These are phyloP conservation scores for Suhomyces taliae DNA, from an alignment of 1,139 yeast species.

Conservation along the genomic window DNA sequence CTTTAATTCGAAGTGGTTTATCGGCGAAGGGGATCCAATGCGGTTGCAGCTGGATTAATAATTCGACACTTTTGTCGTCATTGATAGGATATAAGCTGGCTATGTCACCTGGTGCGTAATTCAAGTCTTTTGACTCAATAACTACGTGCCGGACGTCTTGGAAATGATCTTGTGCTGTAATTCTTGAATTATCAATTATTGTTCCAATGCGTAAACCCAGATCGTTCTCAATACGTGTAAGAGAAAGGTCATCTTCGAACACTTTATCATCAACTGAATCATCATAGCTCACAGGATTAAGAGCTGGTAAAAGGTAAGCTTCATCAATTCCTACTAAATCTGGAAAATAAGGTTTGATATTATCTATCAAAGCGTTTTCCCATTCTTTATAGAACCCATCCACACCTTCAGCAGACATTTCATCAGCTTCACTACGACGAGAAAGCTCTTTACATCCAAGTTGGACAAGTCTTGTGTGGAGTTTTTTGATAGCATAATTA, in stretches of 20 bases:
- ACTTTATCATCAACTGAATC: not conserved
- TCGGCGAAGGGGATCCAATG: constrained; percentile 74
- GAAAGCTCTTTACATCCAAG: constrained; percentile 77
- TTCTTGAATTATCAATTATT: constrained; percentile 50
- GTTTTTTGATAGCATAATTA: constrained; percentile 80
- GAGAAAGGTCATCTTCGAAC: not conserved
- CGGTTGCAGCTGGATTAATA: constrained; percentile 65
- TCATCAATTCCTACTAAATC: constrained; percentile 36
- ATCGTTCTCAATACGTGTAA: constrained; percentile 4
- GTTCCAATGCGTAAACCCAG: constrained; percentile 32
- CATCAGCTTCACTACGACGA: constrained; percentile 86
- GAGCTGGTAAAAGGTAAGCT: constrained; percentile 45
- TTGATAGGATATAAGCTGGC: constrained; percentile 76
- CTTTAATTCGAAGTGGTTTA: constrained; percentile 38
- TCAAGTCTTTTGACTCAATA: constrained; percentile 34
- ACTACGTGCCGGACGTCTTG: constrained; percentile 81
- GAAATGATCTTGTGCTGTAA: constrained; percentile 73
- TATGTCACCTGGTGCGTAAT: constrained; percentile 77
- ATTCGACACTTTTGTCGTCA: constrained; percentile 60
- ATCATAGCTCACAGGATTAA: constrained; percentile 24
- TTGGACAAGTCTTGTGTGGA: constrained; percentile 75
- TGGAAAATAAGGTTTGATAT: constrained; percentile 42
- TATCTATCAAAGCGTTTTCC: constrained; percentile 55
- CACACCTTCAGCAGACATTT: constrained; percentile 73
- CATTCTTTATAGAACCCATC: constrained; percentile 79